Conservation (phyloP, 345 rosid genomes). For the Acer yangbiense region DNA sequence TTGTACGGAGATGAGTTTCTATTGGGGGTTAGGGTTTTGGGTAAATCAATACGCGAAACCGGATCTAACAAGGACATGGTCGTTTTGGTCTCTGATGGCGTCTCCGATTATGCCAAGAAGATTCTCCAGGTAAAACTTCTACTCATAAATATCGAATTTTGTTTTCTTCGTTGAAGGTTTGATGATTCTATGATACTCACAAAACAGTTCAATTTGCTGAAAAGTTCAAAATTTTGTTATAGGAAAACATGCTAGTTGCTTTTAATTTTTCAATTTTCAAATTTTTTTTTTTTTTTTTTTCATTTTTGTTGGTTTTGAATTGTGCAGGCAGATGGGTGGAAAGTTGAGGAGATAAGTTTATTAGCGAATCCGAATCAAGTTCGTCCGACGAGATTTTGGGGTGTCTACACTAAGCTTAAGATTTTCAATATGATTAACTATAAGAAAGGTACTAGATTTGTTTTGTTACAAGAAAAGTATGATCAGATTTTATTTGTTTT, state of each 20-base stretch:
- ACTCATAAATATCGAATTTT: background rate
- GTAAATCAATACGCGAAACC: conserved; percentile 83
- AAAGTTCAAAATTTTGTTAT: background rate
- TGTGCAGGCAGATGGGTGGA: conserved; percentile 95
- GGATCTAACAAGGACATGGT: conserved; percentile 85
- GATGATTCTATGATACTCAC: too few relatives aligned
- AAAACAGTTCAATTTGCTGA: too few relatives aligned
- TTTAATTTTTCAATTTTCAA: background rate
- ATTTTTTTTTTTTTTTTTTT: background rate
- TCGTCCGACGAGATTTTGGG: conserved; percentile 91
- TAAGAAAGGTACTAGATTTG: conserved; percentile 60
- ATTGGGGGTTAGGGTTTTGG: conserved; percentile 90
- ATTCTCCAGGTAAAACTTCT: conserved; percentile 51
- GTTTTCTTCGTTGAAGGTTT: background rate
- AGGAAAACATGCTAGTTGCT: too few relatives aligned
- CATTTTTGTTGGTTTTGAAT: background rate
- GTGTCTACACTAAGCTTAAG: conserved; percentile 93
- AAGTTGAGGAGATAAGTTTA: conserved; percentile 83
- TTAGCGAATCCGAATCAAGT: conserved; percentile 87
- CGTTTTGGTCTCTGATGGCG: conserved; percentile 92
- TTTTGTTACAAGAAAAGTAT: background rate
- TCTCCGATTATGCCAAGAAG: conserved; percentile 68
- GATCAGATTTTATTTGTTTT: background rate
- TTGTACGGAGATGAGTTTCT: conserved; percentile 94
- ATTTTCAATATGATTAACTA: conserved; percentile 90